A percentile compares a stretch with the other conserved stretches of the same genome.
These are phyloP conservation scores for Achaetomiella virescens DNA, from an alignment of 495 filamentous ascomycete genomes.

Conservation along the genomic window DNA sequence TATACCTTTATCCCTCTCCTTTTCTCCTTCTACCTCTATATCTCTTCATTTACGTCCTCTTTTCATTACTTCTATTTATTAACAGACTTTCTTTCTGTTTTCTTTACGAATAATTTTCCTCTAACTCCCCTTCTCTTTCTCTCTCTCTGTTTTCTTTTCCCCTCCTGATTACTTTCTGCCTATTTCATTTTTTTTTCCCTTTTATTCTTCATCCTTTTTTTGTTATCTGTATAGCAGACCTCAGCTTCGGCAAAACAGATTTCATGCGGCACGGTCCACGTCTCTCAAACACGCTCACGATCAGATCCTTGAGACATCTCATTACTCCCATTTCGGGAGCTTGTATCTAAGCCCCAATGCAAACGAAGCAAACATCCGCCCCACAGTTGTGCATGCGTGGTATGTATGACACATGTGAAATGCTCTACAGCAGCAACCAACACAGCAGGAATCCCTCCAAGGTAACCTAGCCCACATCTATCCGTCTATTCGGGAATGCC, in stretches of 20 bases:
- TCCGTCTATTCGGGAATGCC: background rate
- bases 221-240: no score
- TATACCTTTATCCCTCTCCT: background rate
- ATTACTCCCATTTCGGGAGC: background rate
- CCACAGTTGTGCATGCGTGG: background rate
- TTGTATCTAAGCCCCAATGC: background rate
- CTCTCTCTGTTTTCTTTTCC: background rate
- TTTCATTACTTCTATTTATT: background rate
- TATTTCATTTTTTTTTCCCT: background rate
- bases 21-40: background rate
- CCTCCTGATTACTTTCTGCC: background rate
- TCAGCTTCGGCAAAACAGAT: no score
- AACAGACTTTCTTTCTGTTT: background rate
- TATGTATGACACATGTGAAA: background rate
- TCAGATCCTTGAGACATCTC: no score
- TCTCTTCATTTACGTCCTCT: background rate
- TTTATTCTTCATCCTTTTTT: background rate
- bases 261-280: no score
- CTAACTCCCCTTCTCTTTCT: background rate
- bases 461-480: background rate
- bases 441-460: background rate
- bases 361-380: conserved; percentile 7
- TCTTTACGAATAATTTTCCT: background rate
- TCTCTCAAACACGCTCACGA: no score
- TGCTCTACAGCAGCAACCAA: background rate